Percentiles rank a stretch among this genome's conserved stretches.
These are phyloP conservation scores for Stephanodiscus triporus DNA, from an alignment of 108 stramenopile genomes.

Conservation along the genomic window DNA sequence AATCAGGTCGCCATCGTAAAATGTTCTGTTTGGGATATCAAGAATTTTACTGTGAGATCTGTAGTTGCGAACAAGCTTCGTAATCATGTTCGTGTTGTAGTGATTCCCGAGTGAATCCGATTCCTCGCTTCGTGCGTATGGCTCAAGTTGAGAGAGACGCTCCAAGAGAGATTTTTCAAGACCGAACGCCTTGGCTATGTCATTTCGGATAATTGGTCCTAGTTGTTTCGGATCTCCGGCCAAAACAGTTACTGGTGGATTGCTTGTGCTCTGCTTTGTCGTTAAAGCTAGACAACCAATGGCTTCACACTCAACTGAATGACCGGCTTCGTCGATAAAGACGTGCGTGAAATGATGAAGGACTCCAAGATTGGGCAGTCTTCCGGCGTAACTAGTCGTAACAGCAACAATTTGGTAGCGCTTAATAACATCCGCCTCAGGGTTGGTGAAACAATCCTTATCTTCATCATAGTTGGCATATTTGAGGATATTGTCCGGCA, in stretches of 20 bases:
- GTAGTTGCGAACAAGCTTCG: slow-evolving; percentile 66
- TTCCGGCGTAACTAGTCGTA: slow-evolving; percentile 54
- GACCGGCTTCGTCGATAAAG: slow-evolving; percentile 73
- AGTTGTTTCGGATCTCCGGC: slow-evolving; percentile 79
- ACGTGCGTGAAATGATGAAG: slow-evolving; percentile 57
- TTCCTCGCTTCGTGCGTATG: slow-evolving; percentile 23
- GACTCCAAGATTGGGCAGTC: slow-evolving; percentile 47
- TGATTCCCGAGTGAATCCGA: slow-evolving; percentile 15
- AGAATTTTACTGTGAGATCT: slow-evolving; percentile 71
- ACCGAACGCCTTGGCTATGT: slow-evolving; percentile 53
- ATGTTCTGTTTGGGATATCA: slow-evolving; percentile 60
- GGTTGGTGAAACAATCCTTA: slow-evolving; percentile 30
- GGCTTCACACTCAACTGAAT: slow-evolving; percentile 68
- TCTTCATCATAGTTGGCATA: slow-evolving; percentile 40
- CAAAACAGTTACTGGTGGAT: slow-evolving; percentile 33
- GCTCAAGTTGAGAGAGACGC: slow-evolving; percentile 38
- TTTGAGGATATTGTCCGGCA: slow-evolving; percentile 39
- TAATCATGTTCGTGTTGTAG: slow-evolving; percentile 54
- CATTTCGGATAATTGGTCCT: slow-evolving; percentile 65
- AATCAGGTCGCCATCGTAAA: slow-evolving; percentile 60
- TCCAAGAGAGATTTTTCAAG: slow-evolving; percentile 62
- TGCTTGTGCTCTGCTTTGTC: slow-evolving; percentile 15
- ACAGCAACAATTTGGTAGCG: slow-evolving; percentile 46
- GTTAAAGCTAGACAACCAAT: slow-evolving; percentile 30
- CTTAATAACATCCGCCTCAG: slow-evolving; percentile 16